A percentile compares a stretch with the other conserved stretches of the same genome.
Evolutionary conservation across 139 green algal species (phyloP).

Genomic region (Diplosphaera chodatii): DNA sequence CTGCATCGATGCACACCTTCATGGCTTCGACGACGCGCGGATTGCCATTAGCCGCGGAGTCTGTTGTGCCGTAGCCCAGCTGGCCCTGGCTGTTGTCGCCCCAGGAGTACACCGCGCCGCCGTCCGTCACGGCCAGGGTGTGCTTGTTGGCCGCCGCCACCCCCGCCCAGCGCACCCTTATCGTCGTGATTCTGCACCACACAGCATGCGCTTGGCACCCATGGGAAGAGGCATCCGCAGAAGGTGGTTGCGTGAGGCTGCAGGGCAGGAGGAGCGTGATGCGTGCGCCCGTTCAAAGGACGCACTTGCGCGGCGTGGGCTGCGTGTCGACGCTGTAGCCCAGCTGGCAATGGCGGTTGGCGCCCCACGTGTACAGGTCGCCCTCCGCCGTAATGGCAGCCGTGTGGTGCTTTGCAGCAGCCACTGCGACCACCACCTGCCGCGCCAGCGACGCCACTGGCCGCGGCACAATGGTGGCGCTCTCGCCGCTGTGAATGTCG

Average conservation of each 20-base stretch:
- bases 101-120: conserved; percentile 77
- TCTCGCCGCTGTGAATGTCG: conserved; percentile 70
- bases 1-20: too few species aligned
- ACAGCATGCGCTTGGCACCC: too few species aligned
- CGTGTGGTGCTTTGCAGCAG: conserved; percentile 85
- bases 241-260: too few species aligned
- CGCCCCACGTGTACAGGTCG: conserved; percentile 77
- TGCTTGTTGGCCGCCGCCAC: conserved; percentile 85
- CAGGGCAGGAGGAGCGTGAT: too few species aligned
- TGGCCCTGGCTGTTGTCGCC: conserved; percentile 68
- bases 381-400: conserved; percentile 58
- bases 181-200: conserved; percentile 24
- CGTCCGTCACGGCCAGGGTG: conserved; percentile 58
- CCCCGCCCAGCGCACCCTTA: conserved; percentile 41
- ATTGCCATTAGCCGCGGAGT: conserved; percentile 52
- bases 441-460: conserved; percentile 33
- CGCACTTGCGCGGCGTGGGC: conserved; percentile 57
- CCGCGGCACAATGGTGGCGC: conserved; percentile 56
- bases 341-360: conserved; percentile 64
- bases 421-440: conserved; percentile 26
- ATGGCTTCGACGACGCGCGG: conserved; percentile 75
- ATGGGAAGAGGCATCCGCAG: too few species aligned
- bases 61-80: conserved; percentile 76
- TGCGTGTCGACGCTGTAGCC: conserved; percentile 73
- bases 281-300: too few species aligned